A percentile compares a stretch with the other conserved stretches of the same genome.
These are phyloP conservation scores for Monilinia fructicola DNA, from an alignment of 2,329 filamentous ascomycete genomes.

Conservation along the genomic window DNA sequence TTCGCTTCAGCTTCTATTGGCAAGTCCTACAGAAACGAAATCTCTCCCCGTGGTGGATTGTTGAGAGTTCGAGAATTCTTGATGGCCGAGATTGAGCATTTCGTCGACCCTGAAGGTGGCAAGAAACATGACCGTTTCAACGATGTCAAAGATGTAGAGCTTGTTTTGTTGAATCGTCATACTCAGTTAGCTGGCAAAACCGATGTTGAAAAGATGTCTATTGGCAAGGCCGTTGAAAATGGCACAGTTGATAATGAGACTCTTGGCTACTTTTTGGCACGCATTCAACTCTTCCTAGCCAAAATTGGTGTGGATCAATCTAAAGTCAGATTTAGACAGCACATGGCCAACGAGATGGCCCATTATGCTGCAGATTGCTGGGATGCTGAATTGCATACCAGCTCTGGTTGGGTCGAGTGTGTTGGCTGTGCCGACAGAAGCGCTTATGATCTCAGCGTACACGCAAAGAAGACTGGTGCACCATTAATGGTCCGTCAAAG, in stretches of 20 bases:
- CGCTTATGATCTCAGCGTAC: conserved; percentile 90
- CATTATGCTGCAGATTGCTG: conserved; percentile 98
- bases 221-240: conserved; percentile 81
- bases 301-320: conserved; percentile 82
- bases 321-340: conserved; percentile 95
- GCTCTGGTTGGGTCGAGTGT: conserved; percentile 96
- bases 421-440: conserved; percentile 95
- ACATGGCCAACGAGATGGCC: conserved; percentile 88
- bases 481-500: conserved; percentile 82
- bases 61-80: conserved; percentile 94
- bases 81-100: conserved; percentile 99
- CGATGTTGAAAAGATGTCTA: conserved; percentile 66
- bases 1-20: conserved; percentile 97
- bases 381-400: conserved; percentile 91
- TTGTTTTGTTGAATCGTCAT: conserved; percentile 79
- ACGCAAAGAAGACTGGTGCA: conserved; percentile 87
- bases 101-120: conserved; percentile 88
- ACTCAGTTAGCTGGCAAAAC: conserved; percentile 88
- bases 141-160: conserved; percentile 79
- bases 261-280: conserved; percentile 92
- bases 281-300: conserved; percentile 86
- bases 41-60: conserved; percentile 87
- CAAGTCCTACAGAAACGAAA: conserved; percentile 98
- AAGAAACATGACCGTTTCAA: conserved; percentile 92
- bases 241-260: conserved; percentile 95